Percentiles rank a stretch among this genome's conserved stretches.
phyloP scores from a whole-genome alignment of 345 rosid species.

The Citropsis articulata region DNA sequence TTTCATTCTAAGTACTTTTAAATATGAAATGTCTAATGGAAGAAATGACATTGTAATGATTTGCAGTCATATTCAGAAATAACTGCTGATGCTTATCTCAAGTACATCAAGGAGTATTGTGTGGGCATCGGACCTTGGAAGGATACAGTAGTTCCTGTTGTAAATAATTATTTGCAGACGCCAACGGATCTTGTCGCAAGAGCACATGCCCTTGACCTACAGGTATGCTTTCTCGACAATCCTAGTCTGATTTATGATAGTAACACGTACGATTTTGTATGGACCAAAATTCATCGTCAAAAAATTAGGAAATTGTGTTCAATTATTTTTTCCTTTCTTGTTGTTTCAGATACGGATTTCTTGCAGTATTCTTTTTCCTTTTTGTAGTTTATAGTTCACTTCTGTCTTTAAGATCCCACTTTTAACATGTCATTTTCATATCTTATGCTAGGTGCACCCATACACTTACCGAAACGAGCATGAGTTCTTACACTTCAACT shows the following conservation, averaged over 20 bases:
- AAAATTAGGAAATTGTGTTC: background rate
- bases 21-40: constrained; percentile 6
- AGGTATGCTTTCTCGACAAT: constrained; percentile 41
- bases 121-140: constrained; percentile 99
- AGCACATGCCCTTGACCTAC: constrained; percentile 73
- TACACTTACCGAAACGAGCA: constrained; percentile 83
- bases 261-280: background rate
- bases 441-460: constrained; percentile 68
- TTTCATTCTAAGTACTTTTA: background rate
- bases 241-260: background rate
- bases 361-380: too few species aligned
- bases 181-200: constrained; percentile 88
- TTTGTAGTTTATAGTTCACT: background rate
- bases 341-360: background rate
- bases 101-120: constrained; percentile 71
- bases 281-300: background rate
- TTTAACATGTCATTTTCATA: background rate
- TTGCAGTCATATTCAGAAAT: constrained; percentile 86
- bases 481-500: constrained; percentile 51
- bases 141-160: constrained; percentile 80
- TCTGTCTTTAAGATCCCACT: background rate
- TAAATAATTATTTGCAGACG: constrained; percentile 46
- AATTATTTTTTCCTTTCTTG: background rate
- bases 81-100: constrained; percentile 72
- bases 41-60: constrained; percentile 2